Base-by-base conservation (phyloP, 495 filamentous ascomycete genomes). In the Penicillium pulvis region DNA sequence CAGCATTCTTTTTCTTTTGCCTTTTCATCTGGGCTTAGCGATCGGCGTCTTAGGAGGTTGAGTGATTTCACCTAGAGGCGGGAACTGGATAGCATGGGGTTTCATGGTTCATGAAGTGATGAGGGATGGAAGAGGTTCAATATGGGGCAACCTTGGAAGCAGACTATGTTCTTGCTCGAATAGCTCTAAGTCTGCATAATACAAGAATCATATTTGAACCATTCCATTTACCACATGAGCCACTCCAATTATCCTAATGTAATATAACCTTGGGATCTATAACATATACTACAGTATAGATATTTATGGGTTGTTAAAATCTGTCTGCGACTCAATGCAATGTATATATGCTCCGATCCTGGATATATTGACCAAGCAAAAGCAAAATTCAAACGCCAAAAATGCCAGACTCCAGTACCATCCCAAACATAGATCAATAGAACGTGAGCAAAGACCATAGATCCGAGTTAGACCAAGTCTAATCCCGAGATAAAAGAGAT, bases 1-100 rank as follows among this genome's bases (percentile, higher is more conserved):
- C 49, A 23, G 52, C 44, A 42, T 39, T 57, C 30, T 55, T 42
- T 52, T 23, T 58, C 19, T 63, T 54, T 55, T 28, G 39, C 26
- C 7, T 42, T 51, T 46, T 55, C 54, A 50, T 53, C 48, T 61
- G 59, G 44, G 55, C 36, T 74, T 72, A 74, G 71, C 70, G 71
- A 66, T 43, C 44, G 66, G 66, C 66, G 66, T 66, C 56, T 58
- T 51, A 44, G 26, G 42, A 35, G 51, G 10, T 30, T 30, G 11
- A 24, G 16, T 46, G 43, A 14, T 49, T 30, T 14, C 19, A 31
- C 11, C 12, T 49, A 49, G 46, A 49, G 16, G 14, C 16, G 16
- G 14, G 16, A n/a, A 36, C 1, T 36, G 33, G 33, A 8, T 14
- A 41, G 39, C 3, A 24, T 24, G 19, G 20, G 19, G 19, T 47